These are phyloP conservation scores for Populus euphratica DNA, from an alignment of 345 rosid species.

Conservation along the genomic window DNA sequence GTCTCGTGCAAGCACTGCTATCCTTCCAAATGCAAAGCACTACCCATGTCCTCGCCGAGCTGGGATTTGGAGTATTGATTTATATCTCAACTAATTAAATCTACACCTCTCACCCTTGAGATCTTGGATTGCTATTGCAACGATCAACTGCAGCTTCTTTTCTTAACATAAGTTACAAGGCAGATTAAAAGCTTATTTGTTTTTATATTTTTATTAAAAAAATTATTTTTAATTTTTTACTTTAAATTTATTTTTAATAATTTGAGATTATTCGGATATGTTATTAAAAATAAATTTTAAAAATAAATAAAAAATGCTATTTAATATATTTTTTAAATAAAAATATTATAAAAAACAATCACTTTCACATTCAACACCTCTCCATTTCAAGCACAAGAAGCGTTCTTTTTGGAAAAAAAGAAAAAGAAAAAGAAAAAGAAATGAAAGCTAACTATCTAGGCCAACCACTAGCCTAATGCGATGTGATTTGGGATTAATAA, in stretches of 20 bases:
- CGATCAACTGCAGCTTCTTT: not conserved
- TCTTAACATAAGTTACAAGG: fast-evolving
- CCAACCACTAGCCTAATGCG: not conserved
- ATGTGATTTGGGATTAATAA: not conserved
- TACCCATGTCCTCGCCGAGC: not conserved
- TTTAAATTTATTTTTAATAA: too few relatives aligned
- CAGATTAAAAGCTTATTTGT: too few relatives aligned
- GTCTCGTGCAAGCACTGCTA: not conserved
- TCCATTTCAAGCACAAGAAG: too few relatives aligned
- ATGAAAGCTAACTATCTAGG: not conserved
- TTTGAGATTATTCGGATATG: fast-evolving
- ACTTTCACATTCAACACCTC: fast-evolving
- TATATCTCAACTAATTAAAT: fast-evolving
- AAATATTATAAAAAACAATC: too few relatives aligned
- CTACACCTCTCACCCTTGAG: fast-evolving
- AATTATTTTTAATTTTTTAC: too few relatives aligned
- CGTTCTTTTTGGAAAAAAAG: too few relatives aligned
- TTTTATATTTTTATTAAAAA: too few relatives aligned
- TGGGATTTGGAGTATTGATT: not conserved
- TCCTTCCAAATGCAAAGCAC: not conserved
- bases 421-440: not conserved
- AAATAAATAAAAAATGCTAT: too few relatives aligned
- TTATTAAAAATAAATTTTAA: too few relatives aligned
- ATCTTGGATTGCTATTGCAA: not conserved
- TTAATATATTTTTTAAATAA: too few relatives aligned